These are phyloP conservation scores for Dendryphion nanum DNA, from an alignment of 2,329 filamentous ascomycete genomes.

Conservation along the genomic window DNA sequence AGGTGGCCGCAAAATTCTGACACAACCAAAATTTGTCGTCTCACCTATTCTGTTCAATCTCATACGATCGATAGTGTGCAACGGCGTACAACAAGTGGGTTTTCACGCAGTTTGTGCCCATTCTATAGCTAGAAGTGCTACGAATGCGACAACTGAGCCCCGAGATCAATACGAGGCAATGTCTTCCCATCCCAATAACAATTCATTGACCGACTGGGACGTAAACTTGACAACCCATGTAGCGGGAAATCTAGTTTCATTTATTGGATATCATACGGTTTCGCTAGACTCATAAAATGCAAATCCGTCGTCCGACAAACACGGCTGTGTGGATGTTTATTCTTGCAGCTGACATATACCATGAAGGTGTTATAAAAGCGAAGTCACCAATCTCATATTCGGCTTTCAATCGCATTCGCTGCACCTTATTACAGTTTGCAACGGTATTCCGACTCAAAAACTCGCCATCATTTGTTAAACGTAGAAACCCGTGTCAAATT, in stretches of 20 bases:
- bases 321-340: constrained; percentile 1
- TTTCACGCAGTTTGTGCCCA: too few species aligned
- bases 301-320: constrained; percentile 1
- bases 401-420: constrained; percentile 1
- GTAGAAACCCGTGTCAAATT: constrained; percentile 9
- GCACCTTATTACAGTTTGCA: constrained; percentile 21
- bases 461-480: constrained; percentile 7
- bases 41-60: too few species aligned
- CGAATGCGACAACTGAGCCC: too few species aligned
- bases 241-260: neutral
- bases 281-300: neutral
- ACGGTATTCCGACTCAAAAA: constrained; percentile 4
- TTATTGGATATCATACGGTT: neutral
- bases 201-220: too few species aligned
- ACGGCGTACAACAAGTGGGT: too few species aligned
- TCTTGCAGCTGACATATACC: constrained; percentile 6
- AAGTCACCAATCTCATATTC: constrained; percentile 8
- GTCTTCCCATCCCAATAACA: neutral
- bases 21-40: too few species aligned
- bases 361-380: constrained; percentile 5
- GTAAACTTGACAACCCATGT: neutral
- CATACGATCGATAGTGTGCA: too few species aligned
- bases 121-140: too few species aligned
- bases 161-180: too few species aligned
- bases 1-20: too few species aligned